These are phyloP conservation scores for Colletotrichum lupini DNA, from an alignment of 2,329 filamentous ascomycete genomes.

Conservation along the genomic window DNA sequence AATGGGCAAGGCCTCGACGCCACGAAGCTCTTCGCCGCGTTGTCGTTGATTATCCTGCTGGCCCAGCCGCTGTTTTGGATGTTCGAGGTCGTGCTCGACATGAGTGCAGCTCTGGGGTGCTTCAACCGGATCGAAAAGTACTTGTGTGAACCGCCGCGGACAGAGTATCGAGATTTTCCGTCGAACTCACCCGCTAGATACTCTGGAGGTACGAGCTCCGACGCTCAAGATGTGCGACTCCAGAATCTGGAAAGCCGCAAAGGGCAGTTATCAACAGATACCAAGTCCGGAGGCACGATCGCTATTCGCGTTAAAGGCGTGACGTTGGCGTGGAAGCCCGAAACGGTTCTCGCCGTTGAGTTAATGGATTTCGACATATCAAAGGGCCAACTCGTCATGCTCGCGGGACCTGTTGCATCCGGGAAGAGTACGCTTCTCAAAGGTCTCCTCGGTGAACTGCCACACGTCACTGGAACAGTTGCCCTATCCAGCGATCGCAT, in stretches of 20 bases:
- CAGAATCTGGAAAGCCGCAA: neutral
- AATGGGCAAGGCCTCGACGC: conserved; percentile 24
- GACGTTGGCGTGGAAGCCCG: conserved; percentile 48
- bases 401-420: conserved; percentile 55
- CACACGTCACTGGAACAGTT: conserved; percentile 38
- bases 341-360: conserved; percentile 41
- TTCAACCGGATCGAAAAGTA: conserved; percentile 43
- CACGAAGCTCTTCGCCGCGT: conserved; percentile 36
- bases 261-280: neutral
- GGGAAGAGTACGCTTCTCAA: conserved; percentile 58
- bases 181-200: neutral
- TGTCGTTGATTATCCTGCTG: conserved; percentile 40
- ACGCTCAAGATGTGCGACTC: neutral
- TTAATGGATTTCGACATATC: conserved; percentile 48
- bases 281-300: neutral
- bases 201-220: neutral
- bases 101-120: conserved; percentile 39
- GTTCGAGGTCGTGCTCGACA: conserved; percentile 43
- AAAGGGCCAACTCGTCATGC: conserved; percentile 47
- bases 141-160: conserved; percentile 39
- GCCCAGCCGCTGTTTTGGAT: conserved; percentile 47
- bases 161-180: conserved; percentile 39
- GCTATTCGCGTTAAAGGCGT: conserved; percentile 39
- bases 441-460: conserved; percentile 48
- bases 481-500: conserved; percentile 30